Conservation (phyloP, 352 stramenopile species). For the Thraustotheca clavata region DNA sequence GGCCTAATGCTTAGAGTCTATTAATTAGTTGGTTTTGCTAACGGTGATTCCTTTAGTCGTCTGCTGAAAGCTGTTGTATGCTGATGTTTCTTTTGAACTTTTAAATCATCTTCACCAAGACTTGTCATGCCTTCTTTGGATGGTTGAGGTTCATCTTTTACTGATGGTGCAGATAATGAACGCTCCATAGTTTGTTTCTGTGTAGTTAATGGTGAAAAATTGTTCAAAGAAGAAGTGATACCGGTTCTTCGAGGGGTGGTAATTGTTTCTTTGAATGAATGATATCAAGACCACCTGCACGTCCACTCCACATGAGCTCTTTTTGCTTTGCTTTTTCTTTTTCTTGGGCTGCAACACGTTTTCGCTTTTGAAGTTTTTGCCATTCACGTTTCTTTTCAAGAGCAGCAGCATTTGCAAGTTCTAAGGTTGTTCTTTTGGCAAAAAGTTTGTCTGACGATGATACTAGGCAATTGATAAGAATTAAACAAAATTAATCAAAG, state of each 20-base stretch:
- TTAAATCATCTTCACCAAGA: not conserved
- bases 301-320: slow-evolving; percentile 72
- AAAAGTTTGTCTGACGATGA: slow-evolving; percentile 1
- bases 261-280: slow-evolving; percentile 22
- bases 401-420: slow-evolving; percentile 38
- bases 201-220: not conserved
- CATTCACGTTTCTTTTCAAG: slow-evolving; percentile 33
- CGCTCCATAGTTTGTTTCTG: slow-evolving; percentile 12
- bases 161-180: not conserved
- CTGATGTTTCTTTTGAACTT: slow-evolving; percentile 1
- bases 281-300: slow-evolving; percentile 56
- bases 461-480: not conserved
- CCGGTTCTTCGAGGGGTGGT: slow-evolving; percentile 11
- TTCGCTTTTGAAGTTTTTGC: slow-evolving; percentile 11
- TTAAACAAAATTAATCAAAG: not conserved
- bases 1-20: too few species aligned
- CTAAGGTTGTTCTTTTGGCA: slow-evolving; percentile 21
- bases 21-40: slow-evolving; percentile 5
- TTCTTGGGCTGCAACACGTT: slow-evolving; percentile 41
- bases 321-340: slow-evolving; percentile 66
- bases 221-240: not conserved
- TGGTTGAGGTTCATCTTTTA: too few species aligned
- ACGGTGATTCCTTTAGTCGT: slow-evolving; percentile 19
- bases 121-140: not conserved
- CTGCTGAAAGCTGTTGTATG: slow-evolving; percentile 4